Evolutionary conservation across 2,329 filamentous ascomycete genomes (phyloP).

Genomic region (Claviceps spartinae): DNA sequence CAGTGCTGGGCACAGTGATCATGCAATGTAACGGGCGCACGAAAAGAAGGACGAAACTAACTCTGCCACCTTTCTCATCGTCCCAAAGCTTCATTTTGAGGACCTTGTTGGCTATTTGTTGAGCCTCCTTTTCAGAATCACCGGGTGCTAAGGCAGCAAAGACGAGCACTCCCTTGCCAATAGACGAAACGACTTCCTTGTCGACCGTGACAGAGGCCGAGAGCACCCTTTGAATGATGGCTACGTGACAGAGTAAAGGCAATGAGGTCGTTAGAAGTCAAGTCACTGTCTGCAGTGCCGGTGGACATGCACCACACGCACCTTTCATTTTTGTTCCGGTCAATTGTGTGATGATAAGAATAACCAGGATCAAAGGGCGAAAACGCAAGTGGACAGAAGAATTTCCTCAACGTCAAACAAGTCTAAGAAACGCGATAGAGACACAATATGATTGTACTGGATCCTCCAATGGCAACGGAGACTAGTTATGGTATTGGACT

Average conservation of each 20-base stretch:
- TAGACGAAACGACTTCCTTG: conserved; percentile 76
- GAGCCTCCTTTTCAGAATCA: conserved; percentile 79
- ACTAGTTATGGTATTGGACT: not conserved
- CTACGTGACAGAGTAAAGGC: conserved; percentile 29
- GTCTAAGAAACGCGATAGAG: not conserved
- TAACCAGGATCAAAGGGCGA: not conserved
- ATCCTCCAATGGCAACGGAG: too few relatives aligned
- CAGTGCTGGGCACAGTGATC: not conserved
- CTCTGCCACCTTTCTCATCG: conserved; percentile 56
- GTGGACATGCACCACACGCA: not conserved
- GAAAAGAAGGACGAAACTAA: conserved; percentile 17
- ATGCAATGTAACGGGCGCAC: not conserved
- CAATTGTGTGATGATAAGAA: not conserved
- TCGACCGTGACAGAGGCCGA: conserved; percentile 95
- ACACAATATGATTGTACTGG: not conserved
- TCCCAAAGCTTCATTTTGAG: conserved; percentile 89
- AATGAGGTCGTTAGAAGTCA: not conserved
- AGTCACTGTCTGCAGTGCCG: not conserved
- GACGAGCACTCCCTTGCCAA: conserved; percentile 79
- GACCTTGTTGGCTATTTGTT: conserved; percentile 71
- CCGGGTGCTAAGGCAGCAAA: conserved; percentile 84
- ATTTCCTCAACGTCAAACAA: not conserved
- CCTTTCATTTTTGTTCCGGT: conserved; percentile 7
- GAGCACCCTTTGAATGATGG: conserved; percentile 83
- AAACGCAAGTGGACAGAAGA: not conserved